Evolutionary conservation across 1,284 basidiomycete species (phyloP), one percentile per base, ranked within the genome.

Genomic region (Puccinia polysora): DNA sequence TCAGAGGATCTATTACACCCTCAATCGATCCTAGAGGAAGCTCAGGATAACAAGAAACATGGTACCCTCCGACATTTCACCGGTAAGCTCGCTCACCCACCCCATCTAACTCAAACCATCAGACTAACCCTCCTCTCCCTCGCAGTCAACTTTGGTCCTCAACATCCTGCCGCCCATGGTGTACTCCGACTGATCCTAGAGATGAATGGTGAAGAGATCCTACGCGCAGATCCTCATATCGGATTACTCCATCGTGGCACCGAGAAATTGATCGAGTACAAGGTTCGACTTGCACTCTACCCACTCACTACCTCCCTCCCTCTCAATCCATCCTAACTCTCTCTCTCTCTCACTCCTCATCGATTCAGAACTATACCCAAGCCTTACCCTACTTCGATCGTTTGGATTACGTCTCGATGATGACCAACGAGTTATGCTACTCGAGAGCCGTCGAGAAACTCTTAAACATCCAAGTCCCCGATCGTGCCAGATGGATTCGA

Each of bases 371-470:
- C 10, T 98, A 97, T 81, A 91, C 88, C 15, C 96, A 97, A 83
- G 95, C 95, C 1, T 83, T 97, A n/a, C 96, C 95, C 1, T 97
- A 98, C 83, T 98, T 98, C 81, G 95, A 99, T 82, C 91, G 95
- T 79, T 85, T 98, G 75, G 95, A 99, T 84, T 98, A 98, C 79
- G 93, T 97, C 71, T 97, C 94, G 62, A 97, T 97, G 95, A 96
- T 45, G 43, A 23, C 25, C 43, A 60, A 43, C 25, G 38, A 25
- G 40, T 34, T 96, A 28, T 96, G 90, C 80, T 99, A 96, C 83
- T 90, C 94, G 2, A 86, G 97, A 40, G 96, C 96, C 0, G 95
- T 97, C 12, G 95, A 99, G 83, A 98, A 97, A 81, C 85, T 98
- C 36, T 87, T 99, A 78, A 98, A 98, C 82, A 96, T 99, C 76